Evolutionary conservation across 2,329 filamentous ascomycete genomes (phyloP).

Genomic region (Penicillium sp.): DNA sequence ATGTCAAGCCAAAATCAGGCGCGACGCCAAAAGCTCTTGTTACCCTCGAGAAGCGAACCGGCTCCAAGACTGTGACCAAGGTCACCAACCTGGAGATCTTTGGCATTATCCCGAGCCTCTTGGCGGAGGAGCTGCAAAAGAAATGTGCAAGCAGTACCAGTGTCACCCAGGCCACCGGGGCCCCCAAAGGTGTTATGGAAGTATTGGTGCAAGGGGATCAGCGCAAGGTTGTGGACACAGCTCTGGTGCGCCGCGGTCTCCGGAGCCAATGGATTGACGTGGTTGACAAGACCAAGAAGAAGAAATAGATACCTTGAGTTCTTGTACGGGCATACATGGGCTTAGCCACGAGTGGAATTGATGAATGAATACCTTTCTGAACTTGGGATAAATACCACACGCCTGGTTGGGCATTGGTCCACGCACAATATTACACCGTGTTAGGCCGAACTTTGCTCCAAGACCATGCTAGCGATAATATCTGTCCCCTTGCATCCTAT

Average conservation of each 20-base stretch:
- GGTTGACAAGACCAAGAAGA: conserved; percentile 67
- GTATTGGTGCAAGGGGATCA: conserved; percentile 67
- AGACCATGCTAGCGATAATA: no score
- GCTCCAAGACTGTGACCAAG: conserved; percentile 65
- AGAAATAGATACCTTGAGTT: conserved; percentile 52
- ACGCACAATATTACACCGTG: no score
- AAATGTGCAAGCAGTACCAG: conserved; percentile 66
- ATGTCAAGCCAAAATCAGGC: conserved; percentile 61
- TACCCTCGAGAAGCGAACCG: conserved; percentile 61
- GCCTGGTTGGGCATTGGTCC: no score
- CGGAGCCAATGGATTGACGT: conserved; percentile 60
- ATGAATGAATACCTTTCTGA: no score
- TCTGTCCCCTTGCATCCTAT: no score
- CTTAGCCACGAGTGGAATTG: no score
- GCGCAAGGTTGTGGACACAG: conserved; percentile 58
- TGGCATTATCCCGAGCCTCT: conserved; percentile 56
- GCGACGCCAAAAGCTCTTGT: conserved; percentile 59
- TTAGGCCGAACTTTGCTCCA: no score
- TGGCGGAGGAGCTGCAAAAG: conserved; percentile 66
- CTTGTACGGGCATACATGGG: background rate
- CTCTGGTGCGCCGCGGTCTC: conserved; percentile 59
- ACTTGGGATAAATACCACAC: no score
- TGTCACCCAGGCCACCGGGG: conserved; percentile 60
- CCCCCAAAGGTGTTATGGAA: conserved; percentile 63
- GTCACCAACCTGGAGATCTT: conserved; percentile 61